phyloP scores from a whole-genome alignment of 2,329 filamentous ascomycete genomes.

The Claviceps sp. region DNA sequence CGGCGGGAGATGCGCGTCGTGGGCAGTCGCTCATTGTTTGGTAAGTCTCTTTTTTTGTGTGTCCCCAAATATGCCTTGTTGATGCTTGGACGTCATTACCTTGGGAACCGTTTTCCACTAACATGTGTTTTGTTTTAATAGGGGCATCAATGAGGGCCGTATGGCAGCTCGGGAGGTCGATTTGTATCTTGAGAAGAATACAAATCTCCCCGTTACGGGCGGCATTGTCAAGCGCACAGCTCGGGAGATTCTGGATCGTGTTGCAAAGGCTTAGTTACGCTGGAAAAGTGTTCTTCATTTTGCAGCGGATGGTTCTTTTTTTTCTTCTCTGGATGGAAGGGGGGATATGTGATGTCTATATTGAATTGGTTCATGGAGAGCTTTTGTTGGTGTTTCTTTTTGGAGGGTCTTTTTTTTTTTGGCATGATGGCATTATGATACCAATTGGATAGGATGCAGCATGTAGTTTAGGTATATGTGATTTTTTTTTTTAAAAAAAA shows the following conservation, averaged over 20 bases:
- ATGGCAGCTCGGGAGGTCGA: constrained; percentile 89
- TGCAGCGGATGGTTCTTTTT: too few species aligned
- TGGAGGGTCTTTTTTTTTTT: too few species aligned
- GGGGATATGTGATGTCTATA: too few species aligned
- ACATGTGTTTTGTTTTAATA: constrained; percentile 16
- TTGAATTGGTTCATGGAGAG: too few species aligned
- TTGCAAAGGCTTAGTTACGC: constrained; percentile 7
- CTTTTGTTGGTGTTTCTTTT: too few species aligned
- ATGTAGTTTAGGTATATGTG: too few species aligned
- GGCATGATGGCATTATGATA: too few species aligned
- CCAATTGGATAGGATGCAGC: too few species aligned
- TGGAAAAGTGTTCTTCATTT: too few species aligned
- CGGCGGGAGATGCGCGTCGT: constrained; percentile 86
- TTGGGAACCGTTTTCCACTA: neutral
- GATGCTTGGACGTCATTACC: neutral
- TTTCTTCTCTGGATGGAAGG: too few species aligned
- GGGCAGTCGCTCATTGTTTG: constrained; percentile 95
- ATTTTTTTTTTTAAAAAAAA: too few species aligned
- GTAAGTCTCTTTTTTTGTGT: constrained; percentile 39
- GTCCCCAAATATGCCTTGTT: neutral
- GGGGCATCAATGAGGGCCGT: constrained; percentile 94
- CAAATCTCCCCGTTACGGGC: constrained; percentile 75
- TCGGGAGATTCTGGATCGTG: constrained; percentile 45
- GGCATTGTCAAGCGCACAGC: constrained; percentile 82
- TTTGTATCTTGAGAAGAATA: constrained; percentile 67